phyloP scores from a whole-genome alignment of 345 rosid genomes.

The Gossypium raimondii region DNA sequence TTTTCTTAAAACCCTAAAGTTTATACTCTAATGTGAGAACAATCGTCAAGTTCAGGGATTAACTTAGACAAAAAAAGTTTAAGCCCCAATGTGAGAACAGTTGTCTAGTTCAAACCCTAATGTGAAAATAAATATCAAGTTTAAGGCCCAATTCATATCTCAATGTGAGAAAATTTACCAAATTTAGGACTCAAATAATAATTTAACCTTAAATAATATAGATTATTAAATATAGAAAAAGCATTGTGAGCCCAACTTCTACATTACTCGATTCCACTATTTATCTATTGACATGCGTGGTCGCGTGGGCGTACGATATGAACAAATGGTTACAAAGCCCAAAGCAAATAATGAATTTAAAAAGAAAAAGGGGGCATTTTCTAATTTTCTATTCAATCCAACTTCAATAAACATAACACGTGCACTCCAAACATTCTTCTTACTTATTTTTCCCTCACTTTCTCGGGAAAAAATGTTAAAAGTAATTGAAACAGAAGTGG shows the following conservation, averaged over 20 bases:
- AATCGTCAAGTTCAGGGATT: too few relatives aligned
- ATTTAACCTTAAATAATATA: too few relatives aligned
- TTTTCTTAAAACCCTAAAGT: too few relatives aligned
- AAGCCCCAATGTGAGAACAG: too few relatives aligned
- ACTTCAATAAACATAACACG: background rate
- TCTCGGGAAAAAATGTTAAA: background rate
- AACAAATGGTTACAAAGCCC: background rate
- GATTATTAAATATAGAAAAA: background rate
- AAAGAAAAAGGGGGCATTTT: background rate
- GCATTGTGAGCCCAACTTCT: background rate
- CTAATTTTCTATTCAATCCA: background rate
- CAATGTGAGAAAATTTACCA: too few relatives aligned
- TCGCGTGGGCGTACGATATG: background rate
- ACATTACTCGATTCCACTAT: background rate
- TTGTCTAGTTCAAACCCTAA: too few relatives aligned
- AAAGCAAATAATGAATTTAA: background rate
- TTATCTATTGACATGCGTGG: background rate
- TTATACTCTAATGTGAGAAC: fast-evolving
- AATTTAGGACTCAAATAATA: too few relatives aligned
- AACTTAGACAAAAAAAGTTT: too few relatives aligned
- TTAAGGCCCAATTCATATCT: too few relatives aligned
- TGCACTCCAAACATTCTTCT: background rate
- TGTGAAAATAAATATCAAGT: too few relatives aligned
- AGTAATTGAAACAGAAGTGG: background rate
- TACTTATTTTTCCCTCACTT: background rate